Percentiles rank a stretch among this genome's conserved stretches.
Conservation (phyloP, 2,329 filamentous ascomycete species). For the Cytospora paraplurivora region DNA sequence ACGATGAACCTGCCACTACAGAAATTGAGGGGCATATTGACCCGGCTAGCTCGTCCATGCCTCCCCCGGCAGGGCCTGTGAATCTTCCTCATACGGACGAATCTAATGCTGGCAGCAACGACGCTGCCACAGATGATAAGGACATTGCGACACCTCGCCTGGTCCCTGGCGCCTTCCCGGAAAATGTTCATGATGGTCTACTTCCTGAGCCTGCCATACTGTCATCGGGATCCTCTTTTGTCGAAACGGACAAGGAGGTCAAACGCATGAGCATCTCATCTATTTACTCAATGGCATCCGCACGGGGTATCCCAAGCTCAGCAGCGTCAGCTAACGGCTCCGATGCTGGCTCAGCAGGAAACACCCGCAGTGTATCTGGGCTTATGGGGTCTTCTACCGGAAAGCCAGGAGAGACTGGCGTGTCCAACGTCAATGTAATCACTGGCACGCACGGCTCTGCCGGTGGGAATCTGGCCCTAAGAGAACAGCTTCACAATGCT, state of each 20-base stretch:
- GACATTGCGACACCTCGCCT: slow-evolving; percentile 53
- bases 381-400: slow-evolving; percentile 49
- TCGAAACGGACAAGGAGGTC: slow-evolving; percentile 53
- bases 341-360: slow-evolving; percentile 44
- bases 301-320: slow-evolving; percentile 54
- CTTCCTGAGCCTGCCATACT: slow-evolving; percentile 54
- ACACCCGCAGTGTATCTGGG: slow-evolving; percentile 47
- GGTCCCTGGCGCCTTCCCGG: slow-evolving; percentile 39
- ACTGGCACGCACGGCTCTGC: slow-evolving; percentile 49
- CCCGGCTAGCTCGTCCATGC: slow-evolving; percentile 66
- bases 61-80: slow-evolving; percentile 48
- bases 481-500: slow-evolving; percentile 47
- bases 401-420: slow-evolving; percentile 53
- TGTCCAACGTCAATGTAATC: slow-evolving; percentile 56
- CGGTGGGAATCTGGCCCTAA: slow-evolving; percentile 48
- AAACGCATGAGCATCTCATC: slow-evolving; percentile 75
- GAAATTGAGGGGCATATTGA: slow-evolving; percentile 53
- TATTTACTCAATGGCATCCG: slow-evolving; percentile 68
- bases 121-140: slow-evolving; percentile 40
- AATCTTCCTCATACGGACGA: slow-evolving; percentile 43
- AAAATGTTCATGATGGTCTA: slow-evolving; percentile 36
- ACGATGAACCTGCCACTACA: slow-evolving; percentile 62
- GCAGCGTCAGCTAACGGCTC: slow-evolving; percentile 56
- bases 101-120: slow-evolving; percentile 46
- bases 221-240: slow-evolving; percentile 48